phyloP scores from a whole-genome alignment of 129 eudicot species.

The Artemisia annua region DNA sequence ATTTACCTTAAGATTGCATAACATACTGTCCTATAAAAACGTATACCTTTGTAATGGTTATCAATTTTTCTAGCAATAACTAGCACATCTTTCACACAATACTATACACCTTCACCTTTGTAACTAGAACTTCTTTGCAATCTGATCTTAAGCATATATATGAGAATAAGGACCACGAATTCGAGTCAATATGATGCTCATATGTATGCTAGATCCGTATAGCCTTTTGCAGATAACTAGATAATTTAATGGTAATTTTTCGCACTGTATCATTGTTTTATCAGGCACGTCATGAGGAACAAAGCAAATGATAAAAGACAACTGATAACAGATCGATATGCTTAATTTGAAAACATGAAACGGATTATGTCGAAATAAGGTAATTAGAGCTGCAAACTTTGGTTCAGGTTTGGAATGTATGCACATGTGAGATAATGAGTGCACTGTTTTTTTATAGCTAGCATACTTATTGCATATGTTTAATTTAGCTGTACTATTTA shows the following conservation, averaged over 20 bases:
- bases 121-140: background rate
- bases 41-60: too few relatives aligned
- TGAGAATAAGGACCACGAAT: background rate
- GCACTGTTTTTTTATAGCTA: constrained; percentile 13
- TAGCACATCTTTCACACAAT: background rate
- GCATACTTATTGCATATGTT: constrained; percentile 18
- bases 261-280: background rate
- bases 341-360: constrained; percentile 17
- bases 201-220: too few relatives aligned
- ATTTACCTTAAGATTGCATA: background rate
- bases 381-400: constrained; percentile 9
- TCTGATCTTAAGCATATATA: background rate
- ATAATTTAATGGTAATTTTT: background rate
- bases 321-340: constrained; percentile 9
- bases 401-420: constrained; percentile 3
- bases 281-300: constrained; percentile 18
- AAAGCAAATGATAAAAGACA: constrained; percentile 8
- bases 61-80: too few relatives aligned
- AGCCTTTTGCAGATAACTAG: background rate
- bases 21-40: background rate
- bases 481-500: background rate
- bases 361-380: background rate
- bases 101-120: too few relatives aligned
- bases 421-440: constrained; percentile 19
- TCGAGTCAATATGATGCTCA: background rate